Percentiles rank a stretch among this genome's conserved stretches.
Conservation (phyloP, 2,329 filamentous ascomycete genomes). For the Hyphodiscus sp. region DNA sequence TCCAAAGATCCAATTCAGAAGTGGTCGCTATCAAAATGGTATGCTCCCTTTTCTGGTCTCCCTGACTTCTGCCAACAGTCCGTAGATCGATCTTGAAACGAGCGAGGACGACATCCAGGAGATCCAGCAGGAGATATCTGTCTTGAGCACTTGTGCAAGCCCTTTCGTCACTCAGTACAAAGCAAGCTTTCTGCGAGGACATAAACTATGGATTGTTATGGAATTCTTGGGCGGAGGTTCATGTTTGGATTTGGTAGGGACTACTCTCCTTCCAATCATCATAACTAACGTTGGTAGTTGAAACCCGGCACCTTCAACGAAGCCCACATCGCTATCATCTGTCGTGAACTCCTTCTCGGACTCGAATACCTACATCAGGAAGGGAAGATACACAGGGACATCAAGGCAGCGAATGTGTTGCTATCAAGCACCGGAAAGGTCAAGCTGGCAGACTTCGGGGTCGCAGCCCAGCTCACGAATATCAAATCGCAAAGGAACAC, state of each 20-base stretch:
- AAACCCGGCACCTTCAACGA: conserved; percentile 88
- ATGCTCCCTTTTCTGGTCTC: conserved; percentile 31
- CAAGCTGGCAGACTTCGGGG: conserved; percentile 95
- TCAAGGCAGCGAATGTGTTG: conserved; percentile 95
- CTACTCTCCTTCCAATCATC: background rate
- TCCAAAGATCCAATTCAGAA: conserved; percentile 84
- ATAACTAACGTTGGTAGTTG: conserved; percentile 46
- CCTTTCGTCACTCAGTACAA: conserved; percentile 95
- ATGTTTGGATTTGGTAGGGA: conserved; percentile 77
- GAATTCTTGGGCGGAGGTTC: conserved; percentile 94
- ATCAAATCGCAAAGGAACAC: conserved; percentile 97
- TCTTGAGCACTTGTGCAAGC: conserved; percentile 90
- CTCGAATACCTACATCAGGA: conserved; percentile 90
- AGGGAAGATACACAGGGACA: conserved; percentile 93
- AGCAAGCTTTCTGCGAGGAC: conserved; percentile 88
- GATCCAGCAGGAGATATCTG: conserved; percentile 94
- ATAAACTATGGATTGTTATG: conserved; percentile 99
- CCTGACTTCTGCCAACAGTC: conserved; percentile 10
- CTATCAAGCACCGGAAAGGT: conserved; percentile 86
- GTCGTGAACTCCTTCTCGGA: conserved; percentile 81
- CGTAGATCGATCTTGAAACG: conserved; percentile 93
- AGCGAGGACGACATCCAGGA: conserved; percentile 98
- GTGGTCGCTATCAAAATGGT: conserved; percentile 96
- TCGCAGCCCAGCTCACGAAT: conserved; percentile 92
- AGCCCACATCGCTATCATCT: conserved; percentile 87